phyloP scores from a whole-genome alignment of 2,329 filamentous ascomycete genomes.

The Leptographium wingfieldii region DNA sequence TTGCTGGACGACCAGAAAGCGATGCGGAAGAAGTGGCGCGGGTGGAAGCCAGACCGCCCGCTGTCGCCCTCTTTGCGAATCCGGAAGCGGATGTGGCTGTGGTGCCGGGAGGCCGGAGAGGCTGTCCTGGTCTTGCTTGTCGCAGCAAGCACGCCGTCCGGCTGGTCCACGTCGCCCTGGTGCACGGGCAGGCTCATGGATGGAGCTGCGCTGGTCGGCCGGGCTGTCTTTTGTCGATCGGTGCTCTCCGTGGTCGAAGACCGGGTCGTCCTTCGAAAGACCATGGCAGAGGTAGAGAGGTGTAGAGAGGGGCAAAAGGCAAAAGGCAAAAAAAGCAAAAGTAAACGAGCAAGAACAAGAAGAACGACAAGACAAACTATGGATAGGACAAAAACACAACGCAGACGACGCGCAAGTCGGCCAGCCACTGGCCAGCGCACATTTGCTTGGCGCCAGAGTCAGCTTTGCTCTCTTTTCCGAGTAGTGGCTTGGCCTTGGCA shows the following conservation, averaged over 20 bases:
- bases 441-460: neutral
- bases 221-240: slow-evolving; percentile 2
- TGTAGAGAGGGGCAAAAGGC: neutral
- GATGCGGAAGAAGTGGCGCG: slow-evolving; percentile 49
- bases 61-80: slow-evolving; percentile 43
- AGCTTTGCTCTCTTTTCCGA: neutral
- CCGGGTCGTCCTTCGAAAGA: neutral
- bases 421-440: neutral
- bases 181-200: slow-evolving; percentile 1
- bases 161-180: slow-evolving; percentile 1
- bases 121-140: too few relatives aligned
- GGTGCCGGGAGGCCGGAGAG: neutral
- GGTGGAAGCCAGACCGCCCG: slow-evolving; percentile 53
- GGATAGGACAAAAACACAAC: neutral
- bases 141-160: too few relatives aligned
- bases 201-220: neutral
- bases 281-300: neutral
- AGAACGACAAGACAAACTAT: neutral
- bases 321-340: neutral
- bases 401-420: neutral
- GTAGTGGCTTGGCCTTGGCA: slow-evolving; percentile 1
- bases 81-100: slow-evolving; percentile 6
- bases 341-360: neutral
- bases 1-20: slow-evolving; percentile 50
- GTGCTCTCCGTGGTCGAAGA: neutral